Conservation (phyloP, 768 basidiomycete species). For the Cystofilobasidium ferigula region DNA sequence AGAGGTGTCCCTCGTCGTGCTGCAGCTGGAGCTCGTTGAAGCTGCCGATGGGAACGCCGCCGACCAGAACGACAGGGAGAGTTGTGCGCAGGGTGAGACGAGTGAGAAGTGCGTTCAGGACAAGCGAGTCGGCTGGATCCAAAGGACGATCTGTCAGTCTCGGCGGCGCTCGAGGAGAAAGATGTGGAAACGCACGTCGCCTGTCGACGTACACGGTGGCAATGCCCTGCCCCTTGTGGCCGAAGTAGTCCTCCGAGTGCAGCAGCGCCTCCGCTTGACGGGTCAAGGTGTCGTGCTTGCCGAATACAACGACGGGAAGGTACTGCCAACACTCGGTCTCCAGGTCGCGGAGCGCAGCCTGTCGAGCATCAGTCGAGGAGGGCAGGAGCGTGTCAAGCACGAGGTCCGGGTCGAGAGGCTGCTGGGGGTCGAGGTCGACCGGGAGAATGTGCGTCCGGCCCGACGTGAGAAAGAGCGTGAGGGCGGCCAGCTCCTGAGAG, state of each 20-base stretch:
- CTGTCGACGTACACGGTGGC: conserved; percentile 3
- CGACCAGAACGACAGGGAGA: neutral
- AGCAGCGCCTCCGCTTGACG: neutral
- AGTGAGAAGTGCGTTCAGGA: neutral
- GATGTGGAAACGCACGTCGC: neutral
- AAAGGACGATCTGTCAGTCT: neutral
- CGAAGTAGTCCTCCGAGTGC: conserved; percentile 2
- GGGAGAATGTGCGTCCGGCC: conserved; percentile 4
- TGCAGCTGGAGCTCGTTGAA: neutral
- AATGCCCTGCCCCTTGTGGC: neutral
- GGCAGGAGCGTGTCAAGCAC: neutral
- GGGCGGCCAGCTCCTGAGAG: conserved; percentile 5
- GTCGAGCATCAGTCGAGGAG: neutral
- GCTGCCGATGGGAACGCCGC: neutral
- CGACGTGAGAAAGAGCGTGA: conserved; percentile 3
- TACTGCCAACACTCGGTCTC: neutral
- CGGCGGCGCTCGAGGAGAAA: neutral
- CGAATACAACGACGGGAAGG: conserved; percentile 4
- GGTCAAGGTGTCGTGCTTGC: neutral
- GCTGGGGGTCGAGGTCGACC: neutral
- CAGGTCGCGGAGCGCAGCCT: neutral
- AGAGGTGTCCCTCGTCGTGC: conserved; percentile 1
- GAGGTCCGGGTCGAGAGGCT: conserved; percentile 6
- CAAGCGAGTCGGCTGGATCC: neutral
- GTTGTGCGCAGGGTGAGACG: neutral